Percentiles rank a stretch among this genome's conserved stretches.
These are phyloP conservation scores for Saturnispora silvae DNA, from an alignment of 805 yeast species.

Conservation along the genomic window DNA sequence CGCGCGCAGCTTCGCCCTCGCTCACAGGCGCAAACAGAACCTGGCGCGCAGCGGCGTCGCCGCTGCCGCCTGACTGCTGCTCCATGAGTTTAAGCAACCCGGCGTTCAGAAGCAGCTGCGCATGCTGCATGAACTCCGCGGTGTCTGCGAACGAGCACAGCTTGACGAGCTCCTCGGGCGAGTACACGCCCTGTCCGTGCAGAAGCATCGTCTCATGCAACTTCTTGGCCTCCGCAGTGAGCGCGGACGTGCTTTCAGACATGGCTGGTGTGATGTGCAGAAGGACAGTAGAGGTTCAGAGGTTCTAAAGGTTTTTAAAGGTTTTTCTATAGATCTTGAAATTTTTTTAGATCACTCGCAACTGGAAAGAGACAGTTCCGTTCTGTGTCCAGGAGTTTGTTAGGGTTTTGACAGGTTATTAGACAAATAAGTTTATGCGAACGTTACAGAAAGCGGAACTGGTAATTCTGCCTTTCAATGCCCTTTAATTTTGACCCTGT, in stretches of 20 bases:
- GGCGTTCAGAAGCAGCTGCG: constrained; percentile 27
- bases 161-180: constrained; percentile 59
- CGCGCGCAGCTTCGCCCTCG: constrained; percentile 62
- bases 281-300: too few relatives aligned
- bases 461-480: too few relatives aligned
- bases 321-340: too few relatives aligned
- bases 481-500: too few relatives aligned
- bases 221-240: constrained; percentile 31
- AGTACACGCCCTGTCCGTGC: constrained; percentile 38
- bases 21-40: constrained; percentile 69
- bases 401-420: too few relatives aligned
- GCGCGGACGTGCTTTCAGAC: background rate
- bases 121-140: constrained; percentile 30
- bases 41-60: constrained; percentile 21
- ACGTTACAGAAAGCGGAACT: too few relatives aligned
- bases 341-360: too few relatives aligned
- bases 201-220: constrained; percentile 59
- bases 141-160: constrained; percentile 34
- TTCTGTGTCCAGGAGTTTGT: too few relatives aligned
- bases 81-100: constrained; percentile 22
- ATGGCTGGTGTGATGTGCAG: background rate
- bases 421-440: too few relatives aligned
- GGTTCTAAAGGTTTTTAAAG: too few relatives aligned
- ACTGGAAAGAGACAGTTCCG: too few relatives aligned
- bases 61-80: constrained; percentile 41